These are phyloP conservation scores for Solanum chmielewskii DNA, from an alignment of 257 asterid genomes.

Conservation along the genomic window DNA sequence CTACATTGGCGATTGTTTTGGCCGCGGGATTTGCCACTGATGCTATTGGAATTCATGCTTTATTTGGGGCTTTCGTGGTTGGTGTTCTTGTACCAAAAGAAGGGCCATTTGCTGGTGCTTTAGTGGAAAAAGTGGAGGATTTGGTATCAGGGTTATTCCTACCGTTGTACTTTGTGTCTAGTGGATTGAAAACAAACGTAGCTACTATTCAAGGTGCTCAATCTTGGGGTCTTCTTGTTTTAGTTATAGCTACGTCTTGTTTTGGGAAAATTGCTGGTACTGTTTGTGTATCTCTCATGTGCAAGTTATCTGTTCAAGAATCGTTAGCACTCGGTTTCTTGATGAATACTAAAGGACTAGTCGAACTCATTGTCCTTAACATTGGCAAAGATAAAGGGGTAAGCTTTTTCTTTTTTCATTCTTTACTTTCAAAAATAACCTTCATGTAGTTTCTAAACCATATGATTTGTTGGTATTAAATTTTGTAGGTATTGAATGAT, in stretches of 20 bases:
- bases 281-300: slow-evolving; percentile 14
- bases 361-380: slow-evolving; percentile 15
- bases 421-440: not conserved
- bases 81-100: slow-evolving; percentile 32
- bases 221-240: slow-evolving; percentile 45
- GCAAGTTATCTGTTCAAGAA: slow-evolving; percentile 32
- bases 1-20: slow-evolving; percentile 16
- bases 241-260: slow-evolving; percentile 35
- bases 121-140: not conserved
- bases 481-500: slow-evolving; percentile 40
- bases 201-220: not conserved
- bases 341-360: slow-evolving; percentile 42
- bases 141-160: slow-evolving; percentile 26
- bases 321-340: slow-evolving; percentile 39
- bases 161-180: slow-evolving; percentile 22
- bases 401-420: not conserved
- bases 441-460: not conserved
- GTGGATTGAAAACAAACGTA: not conserved
- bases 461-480: not conserved
- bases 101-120: not conserved
- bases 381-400: slow-evolving; percentile 42
- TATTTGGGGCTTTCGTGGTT: slow-evolving; percentile 45
- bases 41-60: slow-evolving; percentile 42
- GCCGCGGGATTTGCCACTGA: slow-evolving; percentile 25
- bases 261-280: slow-evolving; percentile 39